Evolutionary conservation across 352 stramenopile species (phyloP), one percentile per base, ranked within the genome.

Genomic region (Pythium sp.): DNA sequence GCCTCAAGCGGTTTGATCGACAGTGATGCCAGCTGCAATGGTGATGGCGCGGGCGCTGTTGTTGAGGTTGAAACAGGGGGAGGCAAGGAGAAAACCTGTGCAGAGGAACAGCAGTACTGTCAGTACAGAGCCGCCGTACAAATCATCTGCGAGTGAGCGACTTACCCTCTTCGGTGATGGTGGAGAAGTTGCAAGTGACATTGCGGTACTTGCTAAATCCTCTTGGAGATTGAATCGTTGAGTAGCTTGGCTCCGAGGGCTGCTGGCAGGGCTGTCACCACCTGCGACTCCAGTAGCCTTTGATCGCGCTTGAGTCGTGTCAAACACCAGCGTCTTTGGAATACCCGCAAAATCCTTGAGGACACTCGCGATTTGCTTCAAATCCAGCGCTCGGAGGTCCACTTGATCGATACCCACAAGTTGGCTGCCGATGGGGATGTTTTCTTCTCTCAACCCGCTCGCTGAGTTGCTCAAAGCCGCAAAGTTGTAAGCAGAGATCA

Each of bases 361-460:
- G 20, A 84, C 72, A 1, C 20, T 64, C 3, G 74, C 67, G 3
- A 89, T 73, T 1, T 86, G 69, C 9, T 72, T 58, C 22, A 89
- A 36, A 1, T 68, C 61, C 32, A 86, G 57, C 2, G 72, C 70
- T 41, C 73, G 79, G 12, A 89, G 58, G 49, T 91, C 73, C 9
- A 86, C 61, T 18, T 68, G 51, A 24, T 90, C 77, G 41, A 90
- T 75, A 0, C 73, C 80, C 30, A 88, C 66, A 9, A 91, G 67
- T n/a, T 72, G 67, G 55, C 79, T 91, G 2, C 81, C 78, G 7
- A 70, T 9, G 7, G 77, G 71, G 34, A 89, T 72, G 4, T 73
- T 53, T 14, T 74, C 66, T 22, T 68, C 38, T 3, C 36, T 49
- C 22, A 81, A 67, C 9, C 76, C 53, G 8, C 62, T 69, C n/a